Conservation (phyloP, 2,329 filamentous ascomycete genomes). For the Diaporthe velutina region DNA sequence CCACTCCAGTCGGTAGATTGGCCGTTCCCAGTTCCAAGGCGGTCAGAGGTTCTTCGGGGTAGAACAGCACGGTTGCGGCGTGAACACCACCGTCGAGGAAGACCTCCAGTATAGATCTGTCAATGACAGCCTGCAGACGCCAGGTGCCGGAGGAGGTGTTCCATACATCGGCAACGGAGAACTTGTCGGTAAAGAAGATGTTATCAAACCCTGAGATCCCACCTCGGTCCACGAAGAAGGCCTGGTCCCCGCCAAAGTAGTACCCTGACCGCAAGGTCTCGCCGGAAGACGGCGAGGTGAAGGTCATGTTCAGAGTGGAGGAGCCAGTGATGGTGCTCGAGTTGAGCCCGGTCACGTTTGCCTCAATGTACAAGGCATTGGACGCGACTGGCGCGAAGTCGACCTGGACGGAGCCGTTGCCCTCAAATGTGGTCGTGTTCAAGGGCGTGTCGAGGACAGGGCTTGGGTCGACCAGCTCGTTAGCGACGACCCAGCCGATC, state of each 20-base stretch:
- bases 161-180: conserved; percentile 50
- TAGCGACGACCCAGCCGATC: conserved; percentile 64
- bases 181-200: conserved; percentile 68
- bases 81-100: conserved; percentile 66
- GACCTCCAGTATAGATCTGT: conserved; percentile 67
- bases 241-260: conserved; percentile 60
- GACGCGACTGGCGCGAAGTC: conserved; percentile 65
- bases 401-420: conserved; percentile 61
- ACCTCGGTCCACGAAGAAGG: conserved; percentile 65
- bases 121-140: conserved; percentile 62
- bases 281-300: conserved; percentile 58
- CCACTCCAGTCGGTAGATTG: conserved; percentile 51
- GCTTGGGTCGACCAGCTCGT: conserved; percentile 61
- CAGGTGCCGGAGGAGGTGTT: conserved; percentile 41
- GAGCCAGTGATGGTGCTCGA: conserved; percentile 42
- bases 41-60: conserved; percentile 57
- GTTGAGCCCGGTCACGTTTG: conserved; percentile 60
- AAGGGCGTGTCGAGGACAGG: conserved; percentile 61
- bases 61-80: conserved; percentile 64
- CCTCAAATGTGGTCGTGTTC: conserved; percentile 56
- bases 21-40: conserved; percentile 50
- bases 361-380: conserved; percentile 66
- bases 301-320: conserved; percentile 46
- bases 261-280: conserved; percentile 65
- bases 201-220: conserved; percentile 53